These are phyloP conservation scores for Rhododendron williamsianum DNA, from an alignment of 148 eudicot genomes.

Conservation along the genomic window DNA sequence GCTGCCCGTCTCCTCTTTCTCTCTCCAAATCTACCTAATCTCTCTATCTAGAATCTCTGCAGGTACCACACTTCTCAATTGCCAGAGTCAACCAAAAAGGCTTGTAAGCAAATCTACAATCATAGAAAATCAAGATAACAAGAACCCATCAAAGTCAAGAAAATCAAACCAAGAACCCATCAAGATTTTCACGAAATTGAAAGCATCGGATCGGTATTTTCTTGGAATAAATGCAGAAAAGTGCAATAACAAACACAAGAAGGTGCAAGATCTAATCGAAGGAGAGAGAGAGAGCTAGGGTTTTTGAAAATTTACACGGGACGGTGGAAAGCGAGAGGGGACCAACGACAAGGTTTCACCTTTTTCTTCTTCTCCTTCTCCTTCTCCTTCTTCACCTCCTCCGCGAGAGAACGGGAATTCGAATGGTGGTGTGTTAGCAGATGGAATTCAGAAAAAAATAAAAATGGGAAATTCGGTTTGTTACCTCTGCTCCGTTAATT, in stretches of 20 bases:
- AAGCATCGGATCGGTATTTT: conserved; percentile 13
- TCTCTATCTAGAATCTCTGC: not conserved
- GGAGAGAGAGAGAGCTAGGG: not conserved
- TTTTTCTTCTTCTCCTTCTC: conserved; percentile 3
- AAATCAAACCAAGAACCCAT: not conserved
- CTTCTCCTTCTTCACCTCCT: not conserved
- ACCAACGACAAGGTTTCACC: not conserved
- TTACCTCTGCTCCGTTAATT: not conserved
- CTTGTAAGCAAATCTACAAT: conserved; percentile 3
- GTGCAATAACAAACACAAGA: not conserved
- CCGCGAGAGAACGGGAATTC: conserved; percentile 3
- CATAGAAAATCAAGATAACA: not conserved
- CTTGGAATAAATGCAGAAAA: conserved; percentile 2
- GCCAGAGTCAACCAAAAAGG: conserved; percentile 18
- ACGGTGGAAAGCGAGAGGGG: not conserved
- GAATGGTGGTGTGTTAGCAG: not conserved
- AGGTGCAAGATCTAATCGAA: not conserved
- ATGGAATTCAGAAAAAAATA: not conserved
- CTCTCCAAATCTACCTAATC: not conserved
- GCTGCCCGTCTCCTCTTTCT: not conserved
- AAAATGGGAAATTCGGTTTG: not conserved
- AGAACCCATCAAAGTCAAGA: conserved; percentile 1
- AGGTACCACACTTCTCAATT: not conserved
- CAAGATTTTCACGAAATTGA: conserved; percentile 4
- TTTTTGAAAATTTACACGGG: conserved; percentile 4